Evolutionary conservation across 2,329 filamentous ascomycete species (phyloP).

Genomic region (Pestalotiopsis sp.): DNA sequence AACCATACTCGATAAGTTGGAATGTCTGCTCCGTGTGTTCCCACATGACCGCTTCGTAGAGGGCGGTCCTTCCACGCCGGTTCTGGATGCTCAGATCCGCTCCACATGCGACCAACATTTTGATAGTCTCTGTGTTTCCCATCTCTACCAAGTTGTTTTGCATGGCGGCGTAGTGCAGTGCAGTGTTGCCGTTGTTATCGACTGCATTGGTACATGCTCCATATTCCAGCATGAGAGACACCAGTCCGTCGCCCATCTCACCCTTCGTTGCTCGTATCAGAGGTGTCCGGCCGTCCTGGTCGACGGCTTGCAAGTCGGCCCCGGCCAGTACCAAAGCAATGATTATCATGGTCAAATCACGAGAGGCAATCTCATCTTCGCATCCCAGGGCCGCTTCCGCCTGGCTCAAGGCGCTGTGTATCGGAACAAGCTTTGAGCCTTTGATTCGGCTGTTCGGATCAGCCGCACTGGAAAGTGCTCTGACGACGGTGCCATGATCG

Average conservation of each 20-base stretch:
- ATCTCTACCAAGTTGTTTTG: constrained; percentile 19
- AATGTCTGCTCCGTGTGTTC: constrained; percentile 17
- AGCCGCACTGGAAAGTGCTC: constrained; percentile 20
- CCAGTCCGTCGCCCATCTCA: constrained; percentile 24
- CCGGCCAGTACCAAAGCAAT: constrained; percentile 22
- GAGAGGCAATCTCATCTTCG: constrained; percentile 17
- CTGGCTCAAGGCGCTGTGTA: constrained; percentile 21
- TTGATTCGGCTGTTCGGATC: constrained; percentile 20
- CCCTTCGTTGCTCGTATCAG: constrained; percentile 22
- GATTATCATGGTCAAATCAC: constrained; percentile 20
- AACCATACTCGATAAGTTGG: constrained; percentile 25
- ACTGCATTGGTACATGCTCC: constrained; percentile 19
- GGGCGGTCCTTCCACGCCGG: constrained; percentile 20
- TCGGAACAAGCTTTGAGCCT: constrained; percentile 17
- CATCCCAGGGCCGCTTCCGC: constrained; percentile 19
- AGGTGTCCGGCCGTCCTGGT: constrained; percentile 21
- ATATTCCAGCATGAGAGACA: constrained; percentile 24
- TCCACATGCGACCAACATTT: constrained; percentile 21
- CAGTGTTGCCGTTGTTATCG: constrained; percentile 22
- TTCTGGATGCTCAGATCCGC: constrained; percentile 22
- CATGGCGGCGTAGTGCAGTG: constrained; percentile 24
- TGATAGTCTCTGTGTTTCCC: constrained; percentile 21
- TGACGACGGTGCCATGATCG: constrained; percentile 21
- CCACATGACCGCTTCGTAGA: constrained; percentile 24
- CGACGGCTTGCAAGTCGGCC: constrained; percentile 17